A percentile compares a stretch with the other conserved stretches of the same genome.
Evolutionary conservation across 805 yeast genomes (phyloP).

Genomic region (Danielozyma ontarioensis): DNA sequence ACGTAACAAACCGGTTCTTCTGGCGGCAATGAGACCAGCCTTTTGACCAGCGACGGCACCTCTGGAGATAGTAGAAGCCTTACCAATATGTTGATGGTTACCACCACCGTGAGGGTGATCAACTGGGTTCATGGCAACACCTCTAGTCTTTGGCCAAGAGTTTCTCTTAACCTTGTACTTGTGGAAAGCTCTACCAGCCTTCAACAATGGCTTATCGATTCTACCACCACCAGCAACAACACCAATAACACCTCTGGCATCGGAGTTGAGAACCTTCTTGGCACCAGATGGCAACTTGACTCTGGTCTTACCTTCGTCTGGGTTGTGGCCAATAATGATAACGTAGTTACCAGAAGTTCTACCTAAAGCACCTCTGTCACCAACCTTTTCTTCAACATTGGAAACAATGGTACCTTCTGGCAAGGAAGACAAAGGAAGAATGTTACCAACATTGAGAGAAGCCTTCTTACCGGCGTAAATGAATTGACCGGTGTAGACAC

Average conservation of each 20-base stretch:
- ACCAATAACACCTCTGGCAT: slow-evolving; percentile 99
- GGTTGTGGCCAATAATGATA: slow-evolving; percentile 98
- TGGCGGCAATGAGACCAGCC: slow-evolving; percentile 99
- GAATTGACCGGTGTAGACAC: slow-evolving; percentile 99
- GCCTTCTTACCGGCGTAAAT: slow-evolving; percentile 99
- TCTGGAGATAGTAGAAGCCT: slow-evolving; percentile 98
- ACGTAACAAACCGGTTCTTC: slow-evolving; percentile 99
- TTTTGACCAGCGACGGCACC: slow-evolving; percentile 99
- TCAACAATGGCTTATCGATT: slow-evolving; percentile 98
- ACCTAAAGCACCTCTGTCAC: slow-evolving; percentile 99
- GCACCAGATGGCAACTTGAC: slow-evolving; percentile 99
- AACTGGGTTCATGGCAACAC: slow-evolving; percentile 99
- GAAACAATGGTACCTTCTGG: slow-evolving; percentile 99
- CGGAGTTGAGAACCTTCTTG: slow-evolving; percentile 91
- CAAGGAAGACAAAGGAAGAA: slow-evolving; percentile 92
- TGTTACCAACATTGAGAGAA: slow-evolving; percentile 93
- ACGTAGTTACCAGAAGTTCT: slow-evolving; percentile 99
- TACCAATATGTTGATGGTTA: slow-evolving; percentile 99
- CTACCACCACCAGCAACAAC: slow-evolving; percentile 99
- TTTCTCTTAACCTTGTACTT: slow-evolving; percentile 98
- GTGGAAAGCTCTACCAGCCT: slow-evolving; percentile 99
- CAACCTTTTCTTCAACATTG: slow-evolving; percentile 97
- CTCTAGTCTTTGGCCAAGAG: slow-evolving; percentile 99
- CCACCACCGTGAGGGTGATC: slow-evolving; percentile 99
- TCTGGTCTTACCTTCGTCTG: slow-evolving; percentile 98